A percentile compares a stretch with the other conserved stretches of the same genome.
Evolutionary conservation across 371 early-diverging fungal species (phyloP).

Genomic region (Sporodiniella umbellata): DNA sequence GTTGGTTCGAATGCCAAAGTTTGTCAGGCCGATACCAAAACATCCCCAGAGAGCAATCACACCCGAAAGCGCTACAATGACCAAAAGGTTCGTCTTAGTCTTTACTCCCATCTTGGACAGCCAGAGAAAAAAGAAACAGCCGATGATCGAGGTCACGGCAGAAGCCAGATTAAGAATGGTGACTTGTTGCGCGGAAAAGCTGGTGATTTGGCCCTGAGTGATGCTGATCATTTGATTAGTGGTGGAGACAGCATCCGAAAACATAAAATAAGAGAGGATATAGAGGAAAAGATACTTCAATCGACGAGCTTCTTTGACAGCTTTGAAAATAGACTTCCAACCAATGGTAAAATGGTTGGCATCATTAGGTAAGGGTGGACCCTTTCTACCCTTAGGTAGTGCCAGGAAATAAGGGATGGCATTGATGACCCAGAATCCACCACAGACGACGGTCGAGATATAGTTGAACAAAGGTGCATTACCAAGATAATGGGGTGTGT

Average conservation of each 20-base stretch:
- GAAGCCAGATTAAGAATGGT: slow-evolving; percentile 43
- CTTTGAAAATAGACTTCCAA: slow-evolving; percentile 40
- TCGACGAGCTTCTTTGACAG: slow-evolving; percentile 40
- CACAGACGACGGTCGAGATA: slow-evolving; percentile 43
- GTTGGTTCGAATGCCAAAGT: slow-evolving; percentile 38
- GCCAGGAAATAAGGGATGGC: slow-evolving; percentile 45
- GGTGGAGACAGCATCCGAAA: slow-evolving; percentile 58
- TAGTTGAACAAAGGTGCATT: slow-evolving; percentile 42
- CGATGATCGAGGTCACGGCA: slow-evolving; percentile 44
- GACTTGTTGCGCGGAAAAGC: slow-evolving; percentile 34
- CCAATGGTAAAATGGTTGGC: slow-evolving; percentile 41
- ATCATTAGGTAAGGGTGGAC: slow-evolving; percentile 30
- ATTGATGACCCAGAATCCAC: slow-evolving; percentile 42
- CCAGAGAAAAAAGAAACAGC: slow-evolving; percentile 45
- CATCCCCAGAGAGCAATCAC: slow-evolving; percentile 45
- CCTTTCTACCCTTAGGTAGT: slow-evolving; percentile 35
- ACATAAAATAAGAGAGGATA: slow-evolving; percentile 57
- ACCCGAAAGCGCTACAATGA: slow-evolving; percentile 30
- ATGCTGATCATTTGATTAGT: slow-evolving; percentile 41
- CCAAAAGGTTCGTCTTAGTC: slow-evolving; percentile 41
- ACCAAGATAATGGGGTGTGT: slow-evolving; percentile 26
- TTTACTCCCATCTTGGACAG: slow-evolving; percentile 30
- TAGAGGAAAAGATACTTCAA: slow-evolving; percentile 50
- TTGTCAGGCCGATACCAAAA: slow-evolving; percentile 41
- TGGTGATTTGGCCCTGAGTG: slow-evolving; percentile 40